Evolutionary conservation across 768 basidiomycete species (phyloP).

Genomic region (Amanita rimosa): DNA sequence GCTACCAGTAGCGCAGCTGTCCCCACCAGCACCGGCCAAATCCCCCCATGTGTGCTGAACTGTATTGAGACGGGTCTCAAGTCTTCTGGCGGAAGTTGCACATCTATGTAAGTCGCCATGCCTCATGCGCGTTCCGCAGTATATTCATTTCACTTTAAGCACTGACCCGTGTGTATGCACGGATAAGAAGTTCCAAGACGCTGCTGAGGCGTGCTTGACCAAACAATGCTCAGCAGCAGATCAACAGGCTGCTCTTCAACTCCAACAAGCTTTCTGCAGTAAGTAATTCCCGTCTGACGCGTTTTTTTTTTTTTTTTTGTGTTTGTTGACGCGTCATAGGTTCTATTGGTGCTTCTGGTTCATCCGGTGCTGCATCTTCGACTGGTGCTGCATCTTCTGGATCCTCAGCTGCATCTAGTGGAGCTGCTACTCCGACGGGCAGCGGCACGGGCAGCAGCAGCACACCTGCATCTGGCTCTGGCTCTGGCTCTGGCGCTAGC

Average conservation of each 20-base stretch:
- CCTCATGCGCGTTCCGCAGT: background rate
- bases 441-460: background rate
- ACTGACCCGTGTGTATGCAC: slow-evolving; percentile 2
- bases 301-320: background rate
- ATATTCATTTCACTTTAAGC: background rate
- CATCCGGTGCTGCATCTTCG: background rate
- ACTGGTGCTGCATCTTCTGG: background rate
- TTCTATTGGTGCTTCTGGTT: background rate
- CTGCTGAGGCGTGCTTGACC: background rate
- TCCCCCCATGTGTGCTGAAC: background rate
- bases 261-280: background rate
- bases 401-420: background rate
- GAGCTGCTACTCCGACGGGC: background rate
- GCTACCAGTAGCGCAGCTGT: background rate
- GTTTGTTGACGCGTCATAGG: background rate
- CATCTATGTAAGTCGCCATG: background rate
- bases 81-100: background rate
- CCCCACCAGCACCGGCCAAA: background rate
- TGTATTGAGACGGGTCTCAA: background rate
- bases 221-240: background rate
- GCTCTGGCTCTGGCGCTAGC: background rate
- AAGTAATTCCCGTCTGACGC: background rate
- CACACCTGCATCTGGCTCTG: background rate
- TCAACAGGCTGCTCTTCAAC: background rate
- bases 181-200: background rate